Evolutionary conservation across 2,329 filamentous ascomycete genomes (phyloP), one percentile per base, ranked within the genome.

Genomic region (Madurella mycetomatis): DNA sequence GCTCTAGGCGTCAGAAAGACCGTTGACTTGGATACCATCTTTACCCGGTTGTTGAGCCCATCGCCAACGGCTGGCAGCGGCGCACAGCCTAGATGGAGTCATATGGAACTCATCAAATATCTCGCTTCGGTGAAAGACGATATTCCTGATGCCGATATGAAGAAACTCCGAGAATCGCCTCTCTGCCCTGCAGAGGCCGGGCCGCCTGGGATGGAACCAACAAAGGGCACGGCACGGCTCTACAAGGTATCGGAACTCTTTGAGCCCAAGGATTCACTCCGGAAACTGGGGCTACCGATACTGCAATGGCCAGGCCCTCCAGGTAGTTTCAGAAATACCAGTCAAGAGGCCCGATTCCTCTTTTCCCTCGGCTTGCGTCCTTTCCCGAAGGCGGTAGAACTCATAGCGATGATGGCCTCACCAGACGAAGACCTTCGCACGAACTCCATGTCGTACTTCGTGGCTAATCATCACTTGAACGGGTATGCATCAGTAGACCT

Each of bases 31-130:
- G 90, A 90, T 32, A 92, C 95, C 31, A 95, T 99, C 31, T 97
- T 99, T 65, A 87, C 88, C 19, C 82, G 92, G 43, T 79, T 99
- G 42, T 80, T 96, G 61, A 85, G 81, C 49, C 78, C 80, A 15
- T 76, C 83, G 0, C 66, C 75, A 0, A 73, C 78, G 13, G 70
- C 69, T 9, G 75, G 76, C n/a, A 79, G 80, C 25, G 72, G 71
- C 39, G 76, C 75, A 18, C 72, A 74, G 18, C 80, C 79, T 56
- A 85, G 85, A 69, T 96, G 90, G 89, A 96, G 90, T 54, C 92
- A 97, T 67, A 85, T 96, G 57, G 92, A 99, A 67, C 77, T 99
- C 25, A 91, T 99, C 70, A 92, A 91, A 64, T 99, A 99, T 64
- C 81, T 99, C 42, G 84, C 92, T 11, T 95, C 92, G 9, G 94